Evolutionary conservation across 345 rosid genomes (phyloP).

Genomic region (Melaleuca alternifolia): DNA sequence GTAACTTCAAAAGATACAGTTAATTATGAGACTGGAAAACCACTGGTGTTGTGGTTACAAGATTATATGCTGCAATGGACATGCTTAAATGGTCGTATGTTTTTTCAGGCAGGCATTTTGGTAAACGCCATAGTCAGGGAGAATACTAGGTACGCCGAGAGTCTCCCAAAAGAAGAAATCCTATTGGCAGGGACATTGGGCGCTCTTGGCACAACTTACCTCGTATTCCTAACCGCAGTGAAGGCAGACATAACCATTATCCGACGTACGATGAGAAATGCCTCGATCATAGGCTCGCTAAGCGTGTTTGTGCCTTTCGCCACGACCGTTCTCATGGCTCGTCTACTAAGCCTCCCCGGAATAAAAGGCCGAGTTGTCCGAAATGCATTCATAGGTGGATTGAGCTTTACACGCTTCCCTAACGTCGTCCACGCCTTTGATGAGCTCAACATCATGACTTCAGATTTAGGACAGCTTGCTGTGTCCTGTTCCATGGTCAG

Average conservation of each 20-base stretch:
- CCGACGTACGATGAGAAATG: not conserved
- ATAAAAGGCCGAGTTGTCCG: not conserved
- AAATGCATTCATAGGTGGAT: not conserved
- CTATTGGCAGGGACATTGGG: not conserved
- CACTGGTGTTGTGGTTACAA: no score
- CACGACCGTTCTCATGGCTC: not conserved
- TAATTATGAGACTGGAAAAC: not conserved
- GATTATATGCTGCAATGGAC: not conserved
- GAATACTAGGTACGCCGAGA: not conserved
- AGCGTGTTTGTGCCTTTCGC: not conserved
- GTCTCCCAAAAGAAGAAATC: not conserved
- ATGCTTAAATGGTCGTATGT: not conserved
- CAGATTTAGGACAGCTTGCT: slow-evolving; percentile 15
- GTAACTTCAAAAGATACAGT: not conserved
- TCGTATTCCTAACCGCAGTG: slow-evolving; percentile 10
- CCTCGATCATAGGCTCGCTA: not conserved
- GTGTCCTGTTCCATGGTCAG: not conserved
- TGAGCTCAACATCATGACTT: slow-evolving; percentile 21
- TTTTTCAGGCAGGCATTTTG: not conserved
- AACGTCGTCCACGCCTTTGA: not conserved
- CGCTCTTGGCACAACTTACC: not conserved
- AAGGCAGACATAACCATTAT: slow-evolving; percentile 6
- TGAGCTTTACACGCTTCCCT: slow-evolving; percentile 5
- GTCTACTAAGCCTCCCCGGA: not conserved
- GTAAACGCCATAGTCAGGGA: not conserved